These are phyloP conservation scores for Ganoderma resinaceum DNA, from an alignment of 1,284 basidiomycete species.

Conservation along the genomic window DNA sequence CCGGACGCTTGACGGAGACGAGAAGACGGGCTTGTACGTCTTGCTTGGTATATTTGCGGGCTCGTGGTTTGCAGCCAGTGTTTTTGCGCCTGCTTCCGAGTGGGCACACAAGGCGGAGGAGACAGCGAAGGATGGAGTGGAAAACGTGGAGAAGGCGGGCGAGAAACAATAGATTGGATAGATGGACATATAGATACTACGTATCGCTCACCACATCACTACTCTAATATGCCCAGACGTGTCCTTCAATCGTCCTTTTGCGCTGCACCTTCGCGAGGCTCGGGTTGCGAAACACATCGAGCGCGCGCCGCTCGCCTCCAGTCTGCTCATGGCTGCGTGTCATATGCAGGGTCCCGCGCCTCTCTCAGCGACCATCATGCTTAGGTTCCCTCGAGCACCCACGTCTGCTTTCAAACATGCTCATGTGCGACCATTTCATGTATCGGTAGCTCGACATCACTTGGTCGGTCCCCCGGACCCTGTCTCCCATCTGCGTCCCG, in stretches of 20 bases:
- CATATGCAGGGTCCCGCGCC: slow-evolving; percentile 15
- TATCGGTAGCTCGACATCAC: slow-evolving; percentile 47
- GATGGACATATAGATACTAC: slow-evolving; percentile 26
- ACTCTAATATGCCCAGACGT: slow-evolving; percentile 21
- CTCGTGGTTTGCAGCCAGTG: slow-evolving; percentile 58
- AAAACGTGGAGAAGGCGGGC: slow-evolving; percentile 17
- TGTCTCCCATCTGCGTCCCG: slow-evolving; percentile 77
- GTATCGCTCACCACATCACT: slow-evolving; percentile 14
- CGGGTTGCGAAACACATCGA: neutral
- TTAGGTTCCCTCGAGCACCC: slow-evolving; percentile 22
- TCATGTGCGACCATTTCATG: slow-evolving; percentile 47
- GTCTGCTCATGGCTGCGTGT: slow-evolving; percentile 6
- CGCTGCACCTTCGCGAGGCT: neutral
- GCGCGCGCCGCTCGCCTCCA: neutral
- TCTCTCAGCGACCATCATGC: slow-evolving; percentile 31
- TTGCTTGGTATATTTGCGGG: slow-evolving; percentile 60
- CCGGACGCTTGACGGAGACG: slow-evolving; percentile 57
- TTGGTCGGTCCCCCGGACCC: slow-evolving; percentile 78
- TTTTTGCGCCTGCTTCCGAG: slow-evolving; percentile 40
- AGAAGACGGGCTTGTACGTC: slow-evolving; percentile 59
- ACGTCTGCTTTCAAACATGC: neutral
- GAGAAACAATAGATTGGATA: slow-evolving; percentile 29
- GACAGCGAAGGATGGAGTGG: slow-evolving; percentile 22
- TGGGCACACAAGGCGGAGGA: slow-evolving; percentile 36
- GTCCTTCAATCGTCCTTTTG: slow-evolving; percentile 12